Conservation (phyloP, 164 flowering plant species). For the Stephania yunnanensis region DNA sequence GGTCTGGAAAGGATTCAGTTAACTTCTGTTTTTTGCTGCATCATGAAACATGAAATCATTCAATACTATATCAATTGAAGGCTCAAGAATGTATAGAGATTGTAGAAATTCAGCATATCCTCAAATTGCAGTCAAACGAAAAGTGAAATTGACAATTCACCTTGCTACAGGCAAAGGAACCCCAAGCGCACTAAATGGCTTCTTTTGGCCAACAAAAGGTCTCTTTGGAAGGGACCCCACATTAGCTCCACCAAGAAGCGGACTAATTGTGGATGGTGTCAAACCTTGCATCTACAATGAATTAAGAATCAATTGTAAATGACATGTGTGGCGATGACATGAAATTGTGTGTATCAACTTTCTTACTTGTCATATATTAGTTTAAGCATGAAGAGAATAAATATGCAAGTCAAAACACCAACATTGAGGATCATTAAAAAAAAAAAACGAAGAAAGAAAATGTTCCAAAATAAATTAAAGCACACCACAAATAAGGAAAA, state of each 20-base stretch:
- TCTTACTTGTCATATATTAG: neutral
- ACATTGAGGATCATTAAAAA: neutral
- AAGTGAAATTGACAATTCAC: slow-evolving; percentile 24
- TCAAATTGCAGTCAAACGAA: neutral
- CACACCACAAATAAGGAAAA: neutral
- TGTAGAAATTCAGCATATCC: neutral
- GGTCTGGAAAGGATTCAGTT: slow-evolving; percentile 67
- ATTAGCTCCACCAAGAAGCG: slow-evolving; percentile 24
- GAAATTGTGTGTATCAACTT: neutral
- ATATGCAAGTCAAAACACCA: neutral
- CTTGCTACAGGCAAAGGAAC: slow-evolving; percentile 59
- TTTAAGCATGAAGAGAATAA: neutral
- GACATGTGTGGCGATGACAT: neutral
- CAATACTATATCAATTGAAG: neutral
- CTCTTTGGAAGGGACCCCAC: slow-evolving; percentile 56
- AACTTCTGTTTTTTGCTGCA: slow-evolving; percentile 90
- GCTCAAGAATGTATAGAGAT: neutral
- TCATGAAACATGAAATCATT: slow-evolving; percentile 3
- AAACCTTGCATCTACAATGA: slow-evolving; percentile 39
- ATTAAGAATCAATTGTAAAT: neutral
- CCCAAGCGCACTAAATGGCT: slow-evolving; percentile 62
- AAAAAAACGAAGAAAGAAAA: neutral
- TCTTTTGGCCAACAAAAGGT: slow-evolving; percentile 75
- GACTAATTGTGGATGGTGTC: slow-evolving; percentile 36
- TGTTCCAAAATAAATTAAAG: neutral